A percentile compares a stretch with the other conserved stretches of the same genome.
Evolutionary conservation across 106 monocot species (phyloP).

Genomic region (Posidonia australis): DNA sequence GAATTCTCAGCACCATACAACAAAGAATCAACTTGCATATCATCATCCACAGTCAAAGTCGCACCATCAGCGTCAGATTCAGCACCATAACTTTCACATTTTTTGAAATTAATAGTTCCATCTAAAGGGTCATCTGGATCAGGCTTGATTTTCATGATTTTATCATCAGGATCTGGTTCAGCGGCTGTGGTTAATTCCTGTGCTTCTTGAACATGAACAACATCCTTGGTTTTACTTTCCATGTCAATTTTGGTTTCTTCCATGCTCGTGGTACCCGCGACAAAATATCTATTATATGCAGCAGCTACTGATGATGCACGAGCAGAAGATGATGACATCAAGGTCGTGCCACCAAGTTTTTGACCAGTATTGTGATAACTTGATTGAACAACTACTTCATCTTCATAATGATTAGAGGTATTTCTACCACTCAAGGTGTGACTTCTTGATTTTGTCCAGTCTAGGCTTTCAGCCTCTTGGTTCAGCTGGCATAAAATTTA

Average conservation of each 20-base stretch:
- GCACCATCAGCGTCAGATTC: not conserved
- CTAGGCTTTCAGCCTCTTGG: constrained; percentile 64
- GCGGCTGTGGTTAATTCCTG: not conserved
- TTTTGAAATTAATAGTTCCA: not conserved
- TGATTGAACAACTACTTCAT: constrained; percentile 18
- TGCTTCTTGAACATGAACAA: not conserved
- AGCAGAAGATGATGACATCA: constrained; percentile 18
- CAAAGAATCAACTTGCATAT: not conserved
- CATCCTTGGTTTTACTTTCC: not conserved
- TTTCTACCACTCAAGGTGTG: constrained; percentile 49
- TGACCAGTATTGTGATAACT: constrained; percentile 15
- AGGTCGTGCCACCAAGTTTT: constrained; percentile 54
- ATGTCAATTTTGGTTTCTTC: not conserved
- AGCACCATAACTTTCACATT: not conserved
- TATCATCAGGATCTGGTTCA: constrained; percentile 36
- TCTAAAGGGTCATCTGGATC: constrained; percentile 16
- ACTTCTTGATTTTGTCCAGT: constrained; percentile 86
- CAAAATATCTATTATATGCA: constrained; percentile 44
- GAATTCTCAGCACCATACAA: not conserved
- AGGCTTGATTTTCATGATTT: constrained; percentile 18
- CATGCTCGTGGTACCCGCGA: constrained; percentile 12
- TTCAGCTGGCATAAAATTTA: constrained; percentile 43
- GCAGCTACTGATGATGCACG: constrained; percentile 63
- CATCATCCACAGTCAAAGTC: not conserved
- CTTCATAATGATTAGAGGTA: constrained; percentile 31